phyloP scores from a whole-genome alignment of 1,284 basidiomycete species.

The Ganoderma leucocontextum region DNA sequence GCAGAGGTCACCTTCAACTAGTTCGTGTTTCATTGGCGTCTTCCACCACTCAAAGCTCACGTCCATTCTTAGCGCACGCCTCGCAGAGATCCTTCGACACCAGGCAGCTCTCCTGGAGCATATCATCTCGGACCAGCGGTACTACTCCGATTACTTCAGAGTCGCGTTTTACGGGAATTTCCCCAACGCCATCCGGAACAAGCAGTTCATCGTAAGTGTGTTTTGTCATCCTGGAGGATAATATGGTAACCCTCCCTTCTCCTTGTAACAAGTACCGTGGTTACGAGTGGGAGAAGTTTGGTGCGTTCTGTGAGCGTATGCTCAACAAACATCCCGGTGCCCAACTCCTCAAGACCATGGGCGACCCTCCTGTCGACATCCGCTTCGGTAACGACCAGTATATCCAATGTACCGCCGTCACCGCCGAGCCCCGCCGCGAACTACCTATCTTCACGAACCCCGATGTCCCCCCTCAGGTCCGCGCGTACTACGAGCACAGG shows the following conservation, averaged over 20 bases:
- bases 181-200: conserved; percentile 83
- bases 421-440: conserved; percentile 85
- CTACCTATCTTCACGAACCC: conserved; percentile 87
- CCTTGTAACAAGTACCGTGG: conserved; percentile 77
- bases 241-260: conserved; percentile 16
- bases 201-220: conserved; percentile 82
- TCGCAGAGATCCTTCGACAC: conserved; percentile 87
- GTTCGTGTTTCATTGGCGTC: conserved; percentile 53
- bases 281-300: conserved; percentile 90
- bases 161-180: conserved; percentile 95
- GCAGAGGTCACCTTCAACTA: conserved; percentile 90
- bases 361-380: conserved; percentile 84
- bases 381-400: conserved; percentile 85
- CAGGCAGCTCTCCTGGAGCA: conserved; percentile 86
- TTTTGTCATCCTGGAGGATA: conserved; percentile 4
- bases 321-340: conserved; percentile 92
- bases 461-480: conserved; percentile 83
- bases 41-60: conserved; percentile 18
- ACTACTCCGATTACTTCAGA: conserved; percentile 92
- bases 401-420: conserved; percentile 89
- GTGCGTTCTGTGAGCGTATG: conserved; percentile 91
- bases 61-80: conserved; percentile 60
- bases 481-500: conserved; percentile 91
- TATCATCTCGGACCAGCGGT: conserved; percentile 83
- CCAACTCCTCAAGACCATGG: conserved; percentile 78